Evolutionary conservation across 768 basidiomycete genomes (phyloP).

Genomic region (Clitopilus hobsonii): DNA sequence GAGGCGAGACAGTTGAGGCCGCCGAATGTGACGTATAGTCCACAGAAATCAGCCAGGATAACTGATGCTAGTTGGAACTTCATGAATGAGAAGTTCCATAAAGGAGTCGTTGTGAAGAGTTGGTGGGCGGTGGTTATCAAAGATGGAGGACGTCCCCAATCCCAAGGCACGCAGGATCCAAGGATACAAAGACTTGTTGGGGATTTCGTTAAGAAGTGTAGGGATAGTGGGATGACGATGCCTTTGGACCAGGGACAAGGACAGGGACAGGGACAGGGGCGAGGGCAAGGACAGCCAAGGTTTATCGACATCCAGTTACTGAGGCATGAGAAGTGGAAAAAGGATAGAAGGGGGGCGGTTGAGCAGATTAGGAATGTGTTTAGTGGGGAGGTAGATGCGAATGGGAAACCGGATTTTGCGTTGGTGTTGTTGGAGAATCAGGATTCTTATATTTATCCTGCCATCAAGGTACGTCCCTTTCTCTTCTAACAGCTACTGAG

Average conservation of each 20-base stretch:
- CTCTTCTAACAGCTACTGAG: neutral
- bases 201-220: conserved; percentile 53
- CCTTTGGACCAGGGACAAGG: conserved; percentile 16
- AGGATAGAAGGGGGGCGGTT: conserved; percentile 30
- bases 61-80: conserved; percentile 76
- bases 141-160: conserved; percentile 36
- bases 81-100: conserved; percentile 62
- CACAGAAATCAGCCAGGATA: conserved; percentile 28
- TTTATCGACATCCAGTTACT: conserved; percentile 30
- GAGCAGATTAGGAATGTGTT: conserved; percentile 35
- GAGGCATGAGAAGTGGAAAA: conserved; percentile 19
- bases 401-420: conserved; percentile 51
- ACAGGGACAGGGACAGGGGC: no score
- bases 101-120: conserved; percentile 39
- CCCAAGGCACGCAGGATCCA: conserved; percentile 30
- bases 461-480: conserved; percentile 49
- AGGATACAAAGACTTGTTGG: conserved; percentile 42
- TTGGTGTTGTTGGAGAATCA: conserved; percentile 62
- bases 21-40: conserved; percentile 54
- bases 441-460: conserved; percentile 77
- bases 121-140: conserved; percentile 69
- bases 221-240: conserved; percentile 52
- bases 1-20: conserved; percentile 62
- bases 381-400: conserved; percentile 18
- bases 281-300: conserved; percentile 19